A percentile compares a stretch with the other conserved stretches of the same genome.
These are phyloP conservation scores for Paecilomyces niveus DNA, from an alignment of 2,329 filamentous ascomycete genomes.

Conservation along the genomic window DNA sequence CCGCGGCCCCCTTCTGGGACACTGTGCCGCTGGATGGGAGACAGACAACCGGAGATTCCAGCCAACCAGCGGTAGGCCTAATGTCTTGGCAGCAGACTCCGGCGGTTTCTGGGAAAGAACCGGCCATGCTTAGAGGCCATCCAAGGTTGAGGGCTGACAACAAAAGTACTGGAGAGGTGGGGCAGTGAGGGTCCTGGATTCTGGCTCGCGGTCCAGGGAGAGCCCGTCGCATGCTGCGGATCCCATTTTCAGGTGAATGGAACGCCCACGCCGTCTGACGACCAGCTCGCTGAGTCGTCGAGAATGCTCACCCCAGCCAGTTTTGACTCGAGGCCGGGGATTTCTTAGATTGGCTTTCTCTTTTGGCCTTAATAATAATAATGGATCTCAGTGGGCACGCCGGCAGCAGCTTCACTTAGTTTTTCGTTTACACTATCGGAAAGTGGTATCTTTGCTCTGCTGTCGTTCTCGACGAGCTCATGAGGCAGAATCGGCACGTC, in stretches of 20 bases:
- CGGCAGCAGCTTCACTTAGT: neutral
- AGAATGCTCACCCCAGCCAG: neutral
- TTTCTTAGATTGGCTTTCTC: neutral
- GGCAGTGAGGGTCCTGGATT: too few relatives aligned
- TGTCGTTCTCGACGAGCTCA: too few relatives aligned
- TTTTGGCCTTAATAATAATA: neutral
- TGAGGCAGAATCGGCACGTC: too few relatives aligned
- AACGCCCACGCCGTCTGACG: too few relatives aligned
- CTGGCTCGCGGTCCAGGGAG: neutral
- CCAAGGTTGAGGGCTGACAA: too few relatives aligned
- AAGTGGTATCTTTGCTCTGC: too few relatives aligned
- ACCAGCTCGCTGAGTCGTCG: neutral
- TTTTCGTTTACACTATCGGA: too few relatives aligned
- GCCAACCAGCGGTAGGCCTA: neutral
- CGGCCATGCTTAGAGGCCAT: neutral
- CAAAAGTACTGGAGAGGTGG: too few relatives aligned
- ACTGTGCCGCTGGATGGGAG: too few relatives aligned
- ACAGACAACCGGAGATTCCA: neutral
- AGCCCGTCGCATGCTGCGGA: neutral
- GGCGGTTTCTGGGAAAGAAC: neutral
- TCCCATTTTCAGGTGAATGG: neutral
- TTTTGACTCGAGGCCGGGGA: neutral
- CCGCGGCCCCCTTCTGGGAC: neutral
- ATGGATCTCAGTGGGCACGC: neutral
- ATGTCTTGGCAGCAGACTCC: neutral